Evolutionary conservation across 163 green algal genomes (phyloP), one percentile per base, ranked within the genome.

Genomic region (Chlorella variabilis): DNA sequence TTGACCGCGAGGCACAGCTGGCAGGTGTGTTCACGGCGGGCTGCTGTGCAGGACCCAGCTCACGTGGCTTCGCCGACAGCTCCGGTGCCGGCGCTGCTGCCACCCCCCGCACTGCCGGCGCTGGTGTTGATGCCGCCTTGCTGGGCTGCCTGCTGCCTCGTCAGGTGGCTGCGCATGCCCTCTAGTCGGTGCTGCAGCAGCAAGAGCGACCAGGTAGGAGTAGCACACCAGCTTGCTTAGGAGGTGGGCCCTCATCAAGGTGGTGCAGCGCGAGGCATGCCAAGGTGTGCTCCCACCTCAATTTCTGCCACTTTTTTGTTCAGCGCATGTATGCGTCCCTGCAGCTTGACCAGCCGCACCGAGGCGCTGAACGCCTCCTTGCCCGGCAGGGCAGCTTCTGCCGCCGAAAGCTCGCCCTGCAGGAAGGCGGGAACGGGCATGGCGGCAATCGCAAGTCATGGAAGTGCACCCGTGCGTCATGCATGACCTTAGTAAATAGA

Each of bases 211-310:
- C n/a, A n/a, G n/a, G n/a, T n/a, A n/a, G n/a, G n/a, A n/a, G 27
- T n/a, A 11, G 27, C n/a, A 23, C 15, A 23, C 58, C 25, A 38
- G 58, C 3, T n/a, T 20, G 58, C 58, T 36, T 66, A 27, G 27
- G 4, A 66, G 49, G 49, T 27, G 49, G 20, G 27, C 20, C 7
- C 25, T 27, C 20, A n/a, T 4, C 58, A 66, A 34, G 27, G n/a
- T n/a, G n/a, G n/a, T n/a, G n/a, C n/a, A n/a, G n/a, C n/a, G n/a
- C n/a, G n/a, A n/a, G n/a, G n/a, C n/a, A n/a, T n/a, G n/a, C n/a
- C n/a, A n/a, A n/a, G n/a, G n/a, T n/a, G n/a, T n/a, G 21, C 3
- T 18, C 75, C 48, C 58, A 82, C 75, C 75, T 82, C 75, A 51
- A 82, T 25, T 8, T 65, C 29, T 5, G 42, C 62, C 6, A 67